These are phyloP conservation scores for Neofusicoccum sp. DNA, from an alignment of 2,329 filamentous ascomycete species.

Conservation along the genomic window DNA sequence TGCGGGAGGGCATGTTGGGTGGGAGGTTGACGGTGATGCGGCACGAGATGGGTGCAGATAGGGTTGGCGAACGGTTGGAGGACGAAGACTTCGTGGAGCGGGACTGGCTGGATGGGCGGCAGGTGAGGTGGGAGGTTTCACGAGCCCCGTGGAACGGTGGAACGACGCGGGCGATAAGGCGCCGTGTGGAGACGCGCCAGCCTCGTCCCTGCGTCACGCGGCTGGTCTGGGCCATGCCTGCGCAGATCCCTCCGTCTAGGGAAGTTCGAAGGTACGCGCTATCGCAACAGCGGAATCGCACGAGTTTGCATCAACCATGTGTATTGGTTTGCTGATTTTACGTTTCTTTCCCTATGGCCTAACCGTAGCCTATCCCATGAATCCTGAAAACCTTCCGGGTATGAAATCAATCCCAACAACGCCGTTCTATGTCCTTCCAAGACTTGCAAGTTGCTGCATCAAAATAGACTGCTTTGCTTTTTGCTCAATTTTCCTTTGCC, in stretches of 20 bases:
- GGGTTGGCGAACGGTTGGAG: too few species aligned
- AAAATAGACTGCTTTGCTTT: conserved; percentile 47
- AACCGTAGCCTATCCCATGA: not conserved
- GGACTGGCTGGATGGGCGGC: too few species aligned
- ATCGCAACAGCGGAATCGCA: too few species aligned
- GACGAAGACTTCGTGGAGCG: too few species aligned
- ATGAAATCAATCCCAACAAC: not conserved
- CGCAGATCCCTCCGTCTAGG: not conserved
- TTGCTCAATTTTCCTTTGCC: conserved; percentile 31
- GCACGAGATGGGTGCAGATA: too few species aligned
- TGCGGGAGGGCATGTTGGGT: too few species aligned
- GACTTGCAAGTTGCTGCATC: not conserved
- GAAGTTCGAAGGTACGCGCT: too few species aligned
- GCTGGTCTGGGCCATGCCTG: not conserved
- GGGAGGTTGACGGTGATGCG: too few species aligned
- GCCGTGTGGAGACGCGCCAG: not conserved
- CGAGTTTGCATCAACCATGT: too few species aligned
- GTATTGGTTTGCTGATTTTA: not conserved
- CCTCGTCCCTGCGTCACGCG: not conserved
- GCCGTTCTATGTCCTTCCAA: not conserved
- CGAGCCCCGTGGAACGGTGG: too few species aligned
- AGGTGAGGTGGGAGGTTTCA: too few species aligned
- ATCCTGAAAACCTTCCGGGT: not conserved
- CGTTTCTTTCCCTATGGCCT: not conserved
- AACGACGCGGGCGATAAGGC: too few species aligned